Evolutionary conservation across 2,329 filamentous ascomycete genomes (phyloP).

Genomic region (Fusarium dlaminii): DNA sequence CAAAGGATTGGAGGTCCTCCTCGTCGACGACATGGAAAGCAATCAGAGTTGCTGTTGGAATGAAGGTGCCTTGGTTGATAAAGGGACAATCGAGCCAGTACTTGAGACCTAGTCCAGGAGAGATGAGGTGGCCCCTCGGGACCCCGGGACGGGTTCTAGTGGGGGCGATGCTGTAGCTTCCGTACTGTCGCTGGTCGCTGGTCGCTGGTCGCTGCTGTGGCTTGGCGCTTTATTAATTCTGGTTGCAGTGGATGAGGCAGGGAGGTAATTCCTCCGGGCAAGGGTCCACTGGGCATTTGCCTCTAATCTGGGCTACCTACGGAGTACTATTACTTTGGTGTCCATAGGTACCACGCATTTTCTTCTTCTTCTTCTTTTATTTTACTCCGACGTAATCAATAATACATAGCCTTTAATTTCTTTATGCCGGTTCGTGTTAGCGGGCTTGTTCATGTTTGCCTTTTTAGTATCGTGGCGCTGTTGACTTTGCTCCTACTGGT

Average conservation of each 20-base stretch:
- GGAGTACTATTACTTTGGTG: too few species aligned
- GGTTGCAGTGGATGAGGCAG: constrained; percentile 7
- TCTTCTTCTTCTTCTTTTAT: not conserved
- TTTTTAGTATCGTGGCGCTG: not conserved
- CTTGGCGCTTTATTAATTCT: constrained; percentile 11
- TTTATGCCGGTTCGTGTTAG: not conserved
- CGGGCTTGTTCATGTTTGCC: not conserved
- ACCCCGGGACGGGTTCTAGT: constrained; percentile 30
- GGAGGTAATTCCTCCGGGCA: constrained; percentile 18
- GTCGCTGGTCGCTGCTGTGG: constrained; percentile 13
- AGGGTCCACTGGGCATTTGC: constrained; percentile 14
- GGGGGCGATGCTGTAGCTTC: constrained; percentile 18
- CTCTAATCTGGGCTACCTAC: constrained; percentile 9
- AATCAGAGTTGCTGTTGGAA: constrained; percentile 29
- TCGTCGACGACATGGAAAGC: constrained; percentile 12
- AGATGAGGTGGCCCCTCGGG: constrained; percentile 35
- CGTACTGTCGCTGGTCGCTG: constrained; percentile 15
- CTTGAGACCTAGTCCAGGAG: constrained; percentile 9
- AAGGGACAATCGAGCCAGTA: constrained; percentile 8
- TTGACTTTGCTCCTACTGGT: not conserved
- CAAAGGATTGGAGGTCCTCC: not conserved
- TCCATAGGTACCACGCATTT: not conserved
- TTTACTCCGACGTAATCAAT: not conserved
- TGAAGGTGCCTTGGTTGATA: constrained; percentile 17
- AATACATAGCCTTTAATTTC: not conserved